These are phyloP conservation scores for Hericium coralloides DNA, from an alignment of 768 basidiomycete genomes.

Conservation along the genomic window DNA sequence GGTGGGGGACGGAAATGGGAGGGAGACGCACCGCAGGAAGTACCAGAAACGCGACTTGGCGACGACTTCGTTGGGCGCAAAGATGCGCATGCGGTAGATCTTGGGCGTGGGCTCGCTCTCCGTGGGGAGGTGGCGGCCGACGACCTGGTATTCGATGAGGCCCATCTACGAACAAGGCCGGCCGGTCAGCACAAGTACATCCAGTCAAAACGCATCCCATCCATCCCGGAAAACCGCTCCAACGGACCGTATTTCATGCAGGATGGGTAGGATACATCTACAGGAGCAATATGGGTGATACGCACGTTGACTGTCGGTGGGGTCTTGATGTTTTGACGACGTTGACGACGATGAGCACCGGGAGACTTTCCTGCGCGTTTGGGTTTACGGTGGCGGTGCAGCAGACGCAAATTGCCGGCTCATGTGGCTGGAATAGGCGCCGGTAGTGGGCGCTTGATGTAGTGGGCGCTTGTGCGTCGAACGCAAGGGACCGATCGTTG, in stretches of 20 bases:
- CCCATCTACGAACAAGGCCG: slow-evolving; percentile 42
- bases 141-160: slow-evolving; percentile 90
- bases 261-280: background rate
- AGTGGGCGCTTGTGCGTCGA: no score
- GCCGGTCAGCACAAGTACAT: background rate
- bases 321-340: slow-evolving; percentile 16
- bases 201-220: slow-evolving; percentile 1
- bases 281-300: background rate
- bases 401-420: background rate
- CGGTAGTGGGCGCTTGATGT: no score
- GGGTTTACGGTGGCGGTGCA: slow-evolving; percentile 6
- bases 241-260: background rate
- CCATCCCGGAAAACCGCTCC: slow-evolving; percentile 1
- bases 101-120: slow-evolving; percentile 90
- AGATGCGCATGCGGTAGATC: slow-evolving; percentile 99
- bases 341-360: slow-evolving; percentile 17
- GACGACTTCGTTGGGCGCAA: slow-evolving; percentile 96
- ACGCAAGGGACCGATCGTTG: no score
- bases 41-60: slow-evolving; percentile 99
- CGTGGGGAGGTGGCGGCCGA: slow-evolving; percentile 95
- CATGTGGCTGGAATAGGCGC: background rate
- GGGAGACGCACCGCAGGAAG: slow-evolving; percentile 69
- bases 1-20: background rate
- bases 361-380: slow-evolving; percentile 4
- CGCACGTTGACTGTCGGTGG: slow-evolving; percentile 21